These are phyloP conservation scores for Byssothecium circinans DNA, from an alignment of 2,329 filamentous ascomycete species.

Conservation along the genomic window DNA sequence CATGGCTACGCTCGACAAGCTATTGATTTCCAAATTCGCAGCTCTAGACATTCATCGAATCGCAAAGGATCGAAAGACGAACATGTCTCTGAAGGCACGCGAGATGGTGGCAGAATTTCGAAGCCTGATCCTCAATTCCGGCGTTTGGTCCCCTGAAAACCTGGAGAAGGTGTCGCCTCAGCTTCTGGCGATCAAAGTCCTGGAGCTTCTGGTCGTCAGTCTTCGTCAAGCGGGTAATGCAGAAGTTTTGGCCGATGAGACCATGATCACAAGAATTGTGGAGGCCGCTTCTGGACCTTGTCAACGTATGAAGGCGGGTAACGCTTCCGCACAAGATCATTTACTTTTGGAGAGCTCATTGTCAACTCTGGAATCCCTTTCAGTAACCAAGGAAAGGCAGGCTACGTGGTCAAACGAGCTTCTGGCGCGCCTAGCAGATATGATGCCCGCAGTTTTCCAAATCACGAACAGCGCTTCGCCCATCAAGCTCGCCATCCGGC, in stretches of 20 bases:
- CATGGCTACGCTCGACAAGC: constrained; percentile 56
- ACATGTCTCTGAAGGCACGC: constrained; percentile 68
- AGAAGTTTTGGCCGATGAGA: constrained; percentile 50
- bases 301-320: constrained; percentile 18
- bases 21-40: constrained; percentile 53
- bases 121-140: constrained; percentile 53
- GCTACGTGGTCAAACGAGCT: constrained; percentile 47
- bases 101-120: constrained; percentile 60
- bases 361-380: constrained; percentile 57
- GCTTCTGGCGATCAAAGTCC: constrained; percentile 63
- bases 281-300: constrained; percentile 41
- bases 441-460: constrained; percentile 39
- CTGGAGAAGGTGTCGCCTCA: constrained; percentile 62
- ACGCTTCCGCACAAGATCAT: constrained; percentile 22
- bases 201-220: constrained; percentile 61
- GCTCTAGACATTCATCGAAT: constrained; percentile 60
- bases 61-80: constrained; percentile 66
- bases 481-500: constrained; percentile 59
- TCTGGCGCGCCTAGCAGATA: constrained; percentile 55
- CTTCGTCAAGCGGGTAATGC: constrained; percentile 53
- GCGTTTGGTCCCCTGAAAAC: constrained; percentile 62
- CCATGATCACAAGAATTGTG: constrained; percentile 44
- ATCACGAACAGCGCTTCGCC: constrained; percentile 14
- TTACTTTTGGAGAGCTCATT: constrained; percentile 45
- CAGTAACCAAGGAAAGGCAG: constrained; percentile 47